Evolutionary conservation across 2,329 filamentous ascomycete genomes (phyloP).

Genomic region (Incumbomyces delicatus): DNA sequence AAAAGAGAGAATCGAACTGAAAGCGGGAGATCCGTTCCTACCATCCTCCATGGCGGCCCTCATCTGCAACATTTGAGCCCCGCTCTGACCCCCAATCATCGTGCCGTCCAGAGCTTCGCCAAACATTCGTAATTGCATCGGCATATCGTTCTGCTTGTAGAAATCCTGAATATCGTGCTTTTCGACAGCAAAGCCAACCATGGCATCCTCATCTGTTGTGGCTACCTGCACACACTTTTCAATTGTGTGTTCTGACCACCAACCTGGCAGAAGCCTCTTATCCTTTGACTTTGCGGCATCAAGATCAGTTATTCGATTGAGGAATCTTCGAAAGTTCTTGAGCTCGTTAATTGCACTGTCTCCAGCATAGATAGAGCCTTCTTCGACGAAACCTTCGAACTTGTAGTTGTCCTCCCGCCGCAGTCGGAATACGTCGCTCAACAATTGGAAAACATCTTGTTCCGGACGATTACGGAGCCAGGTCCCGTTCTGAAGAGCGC

Average conservation of each 20-base stretch:
- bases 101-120: constrained; percentile 25
- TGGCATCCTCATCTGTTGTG: neutral
- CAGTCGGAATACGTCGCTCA: constrained; percentile 43
- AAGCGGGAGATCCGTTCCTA: neutral
- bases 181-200: constrained; percentile 7
- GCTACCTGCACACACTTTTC: neutral
- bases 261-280: neutral
- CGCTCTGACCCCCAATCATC: neutral
- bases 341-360: neutral
- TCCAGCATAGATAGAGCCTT: constrained; percentile 21
- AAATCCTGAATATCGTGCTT: constrained; percentile 27
- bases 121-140: constrained; percentile 44
- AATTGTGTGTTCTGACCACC: neutral
- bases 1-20: no score
- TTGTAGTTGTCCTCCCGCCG: constrained; percentile 32
- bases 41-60: neutral
- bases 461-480: constrained; percentile 38
- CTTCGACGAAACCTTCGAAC: constrained; percentile 21
- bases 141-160: constrained; percentile 36
- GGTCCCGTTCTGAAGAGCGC: constrained; percentile 29
- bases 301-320: neutral
- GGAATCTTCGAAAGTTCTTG: neutral
- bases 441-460: constrained; percentile 35
- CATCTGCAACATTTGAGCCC: neutral
- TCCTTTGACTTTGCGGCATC: neutral